A percentile compares a stretch with the other conserved stretches of the same genome.
phyloP scores from a whole-genome alignment of 176 grass and related monocot genomes.

The Puya raimondii region DNA sequence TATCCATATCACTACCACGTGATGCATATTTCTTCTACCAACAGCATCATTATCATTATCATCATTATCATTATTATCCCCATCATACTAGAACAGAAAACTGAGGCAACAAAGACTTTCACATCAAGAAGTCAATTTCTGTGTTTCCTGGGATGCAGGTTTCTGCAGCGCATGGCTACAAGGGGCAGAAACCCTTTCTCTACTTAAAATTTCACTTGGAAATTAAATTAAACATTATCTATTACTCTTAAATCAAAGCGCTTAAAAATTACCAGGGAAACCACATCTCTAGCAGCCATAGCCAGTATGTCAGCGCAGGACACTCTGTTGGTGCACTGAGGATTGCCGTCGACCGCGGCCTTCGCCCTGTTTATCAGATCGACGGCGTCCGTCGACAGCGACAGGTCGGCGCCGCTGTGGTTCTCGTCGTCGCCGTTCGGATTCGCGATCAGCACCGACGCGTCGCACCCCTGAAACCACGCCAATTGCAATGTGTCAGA shows the following conservation, averaged over 20 bases:
- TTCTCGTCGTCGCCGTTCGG: slow-evolving; percentile 35
- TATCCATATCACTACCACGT: no score
- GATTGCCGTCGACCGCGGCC: slow-evolving; percentile 56
- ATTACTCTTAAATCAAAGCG: neutral
- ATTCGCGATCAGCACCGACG: slow-evolving; percentile 47
- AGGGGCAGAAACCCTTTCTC: no score
- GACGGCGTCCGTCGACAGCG: slow-evolving; percentile 49
- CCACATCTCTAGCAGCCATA: slow-evolving; percentile 57
- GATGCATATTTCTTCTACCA: no score
- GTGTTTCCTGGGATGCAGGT: no score
- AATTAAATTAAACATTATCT: no score
- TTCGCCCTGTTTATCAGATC: slow-evolving; percentile 57
- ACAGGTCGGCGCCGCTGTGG: slow-evolving; percentile 43
- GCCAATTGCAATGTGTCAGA: neutral
- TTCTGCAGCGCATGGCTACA: no score
- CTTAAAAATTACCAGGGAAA: slow-evolving; percentile 33
- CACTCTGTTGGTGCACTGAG: slow-evolving; percentile 47
- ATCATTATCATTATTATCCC: no score
- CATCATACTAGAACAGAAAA: no score
- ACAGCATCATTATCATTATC: no score
- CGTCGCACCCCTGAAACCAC: slow-evolving; percentile 51
- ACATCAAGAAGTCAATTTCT: no score
- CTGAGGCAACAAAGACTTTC: no score
- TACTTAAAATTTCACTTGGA: no score
- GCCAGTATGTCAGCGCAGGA: slow-evolving; percentile 79